A percentile compares a stretch with the other conserved stretches of the same genome.
Conservation (phyloP, 2,329 filamentous ascomycete genomes). For the Talaromyces albobiverticillius region DNA sequence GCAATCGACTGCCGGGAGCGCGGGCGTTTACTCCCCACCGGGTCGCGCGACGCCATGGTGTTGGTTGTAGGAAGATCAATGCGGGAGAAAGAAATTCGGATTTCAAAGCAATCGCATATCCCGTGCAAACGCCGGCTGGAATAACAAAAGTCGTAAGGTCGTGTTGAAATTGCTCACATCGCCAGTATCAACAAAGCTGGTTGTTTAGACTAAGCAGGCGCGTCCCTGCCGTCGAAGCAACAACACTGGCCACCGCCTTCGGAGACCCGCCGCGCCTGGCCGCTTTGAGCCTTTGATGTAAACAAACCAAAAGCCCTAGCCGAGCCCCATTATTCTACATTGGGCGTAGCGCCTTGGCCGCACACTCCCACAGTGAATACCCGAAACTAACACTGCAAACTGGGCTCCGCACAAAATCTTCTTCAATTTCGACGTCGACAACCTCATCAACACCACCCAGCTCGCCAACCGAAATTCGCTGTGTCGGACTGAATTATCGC, state of each 20-base stretch:
- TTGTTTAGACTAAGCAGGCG: not conserved
- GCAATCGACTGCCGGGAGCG: slow-evolving; percentile 70
- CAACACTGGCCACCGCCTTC: slow-evolving; percentile 2
- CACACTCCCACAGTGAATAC: slow-evolving; percentile 39
- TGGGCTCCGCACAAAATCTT: slow-evolving; percentile 33
- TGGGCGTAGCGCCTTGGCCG: slow-evolving; percentile 28
- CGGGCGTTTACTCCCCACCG: slow-evolving; percentile 29
- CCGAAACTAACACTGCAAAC: slow-evolving; percentile 24
- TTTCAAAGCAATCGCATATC: not conserved
- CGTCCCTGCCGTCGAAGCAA: not conserved
- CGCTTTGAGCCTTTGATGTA: too few species aligned
- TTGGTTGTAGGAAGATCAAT: not conserved
- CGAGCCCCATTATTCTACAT: slow-evolving; percentile 30
- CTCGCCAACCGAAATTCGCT: slow-evolving; percentile 22
- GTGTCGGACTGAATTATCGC: slow-evolving; percentile 51
- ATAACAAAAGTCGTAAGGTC: not conserved
- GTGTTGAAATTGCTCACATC: not conserved
- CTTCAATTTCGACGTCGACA: slow-evolving; percentile 39
- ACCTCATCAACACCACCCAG: slow-evolving; percentile 26
- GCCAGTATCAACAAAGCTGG: not conserved
- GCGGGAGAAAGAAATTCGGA: not conserved
- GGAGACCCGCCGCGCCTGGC: slow-evolving; percentile 10
- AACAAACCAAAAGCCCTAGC: slow-evolving; percentile 45
- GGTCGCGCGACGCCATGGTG: slow-evolving; percentile 34
- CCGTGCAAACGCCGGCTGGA: not conserved